Percentiles rank a stretch among this genome's conserved stretches.
Evolutionary conservation across 768 basidiomycete genomes (phyloP).

Genomic region (Atractiella rhizophila): DNA sequence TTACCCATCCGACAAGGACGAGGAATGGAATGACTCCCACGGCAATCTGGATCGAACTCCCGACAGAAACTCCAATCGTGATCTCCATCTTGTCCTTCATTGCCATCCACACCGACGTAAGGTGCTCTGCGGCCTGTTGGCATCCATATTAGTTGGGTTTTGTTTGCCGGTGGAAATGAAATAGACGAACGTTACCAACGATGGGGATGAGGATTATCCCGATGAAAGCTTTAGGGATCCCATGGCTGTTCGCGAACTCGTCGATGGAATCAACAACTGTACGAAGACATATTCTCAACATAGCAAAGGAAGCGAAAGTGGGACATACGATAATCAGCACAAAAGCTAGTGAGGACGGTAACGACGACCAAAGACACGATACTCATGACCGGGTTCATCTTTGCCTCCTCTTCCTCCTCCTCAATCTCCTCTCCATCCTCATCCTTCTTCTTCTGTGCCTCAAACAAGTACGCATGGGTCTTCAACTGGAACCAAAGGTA

Average conservation of each 20-base stretch:
- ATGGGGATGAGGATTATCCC: conserved; percentile 29
- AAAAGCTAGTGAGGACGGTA: conserved; percentile 62
- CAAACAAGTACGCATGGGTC: conserved; percentile 43
- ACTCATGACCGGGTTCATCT: conserved; percentile 51
- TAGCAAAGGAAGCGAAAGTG: background rate
- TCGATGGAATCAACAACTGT: conserved; percentile 75
- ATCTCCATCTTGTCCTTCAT: conserved; percentile 46
- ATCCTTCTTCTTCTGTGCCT: conserved; percentile 18
- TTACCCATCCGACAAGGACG: conserved; percentile 65
- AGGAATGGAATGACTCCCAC: conserved; percentile 43
- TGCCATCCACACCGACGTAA: conserved; percentile 56
- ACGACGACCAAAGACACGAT: conserved; percentile 37
- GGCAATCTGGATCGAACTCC: conserved; percentile 7
- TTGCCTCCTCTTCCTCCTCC: conserved; percentile 25
- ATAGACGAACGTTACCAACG: conserved; percentile 28
- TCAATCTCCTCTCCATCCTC: conserved; percentile 25
- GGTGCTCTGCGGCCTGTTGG: conserved; percentile 38
- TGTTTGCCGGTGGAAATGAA: background rate
- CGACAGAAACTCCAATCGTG: conserved; percentile 29
- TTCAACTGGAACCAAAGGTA: conserved; percentile 56
- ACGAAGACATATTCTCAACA: background rate
- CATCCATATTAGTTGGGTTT: no score
- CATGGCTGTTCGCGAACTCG: conserved; percentile 55
- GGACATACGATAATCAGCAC: conserved; percentile 55
- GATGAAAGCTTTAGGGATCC: conserved; percentile 39